Conservation (phyloP, 2,329 filamentous ascomycete species). For the Colletotrichum phormii region DNA sequence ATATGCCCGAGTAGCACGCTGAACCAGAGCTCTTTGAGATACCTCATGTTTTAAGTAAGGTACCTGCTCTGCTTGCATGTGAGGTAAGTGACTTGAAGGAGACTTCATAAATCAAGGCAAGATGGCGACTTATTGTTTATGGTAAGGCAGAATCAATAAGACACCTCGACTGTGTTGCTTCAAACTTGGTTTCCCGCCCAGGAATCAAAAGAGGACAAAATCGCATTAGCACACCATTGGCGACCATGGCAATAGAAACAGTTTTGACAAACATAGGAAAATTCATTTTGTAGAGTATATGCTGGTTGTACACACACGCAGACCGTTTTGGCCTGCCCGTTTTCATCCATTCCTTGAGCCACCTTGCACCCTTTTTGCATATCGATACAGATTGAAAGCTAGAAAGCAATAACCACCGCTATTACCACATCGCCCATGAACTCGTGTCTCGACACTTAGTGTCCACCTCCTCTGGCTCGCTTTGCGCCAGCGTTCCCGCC, state of each 20-base stretch:
- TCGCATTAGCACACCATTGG: background rate
- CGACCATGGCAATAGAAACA: too few relatives aligned
- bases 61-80: too few relatives aligned
- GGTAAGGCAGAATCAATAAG: too few relatives aligned
- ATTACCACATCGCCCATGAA: slow-evolving; percentile 19
- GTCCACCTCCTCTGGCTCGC: slow-evolving; percentile 54
- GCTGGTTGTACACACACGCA: slow-evolving; percentile 29
- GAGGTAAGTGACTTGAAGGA: too few relatives aligned
- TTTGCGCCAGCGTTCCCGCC: slow-evolving; percentile 54
- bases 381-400: slow-evolving; percentile 28
- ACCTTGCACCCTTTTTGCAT: background rate
- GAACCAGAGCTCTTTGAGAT: too few relatives aligned
- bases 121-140: too few relatives aligned
- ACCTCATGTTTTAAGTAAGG: too few relatives aligned
- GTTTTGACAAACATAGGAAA: slow-evolving; percentile 25
- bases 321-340: background rate
- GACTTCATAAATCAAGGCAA: too few relatives aligned
- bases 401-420: background rate
- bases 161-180: background rate
- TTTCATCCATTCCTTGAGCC: slow-evolving; percentile 10
- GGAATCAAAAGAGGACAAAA: background rate
- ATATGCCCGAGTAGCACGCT: background rate
- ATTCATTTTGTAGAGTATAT: slow-evolving; percentile 29
- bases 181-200: background rate
- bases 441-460: slow-evolving; percentile 27